Evolutionary conservation across 2,329 filamentous ascomycete species (phyloP), one percentile per base, ranked within the genome.

Genomic region (Aspergillus versicolor): DNA sequence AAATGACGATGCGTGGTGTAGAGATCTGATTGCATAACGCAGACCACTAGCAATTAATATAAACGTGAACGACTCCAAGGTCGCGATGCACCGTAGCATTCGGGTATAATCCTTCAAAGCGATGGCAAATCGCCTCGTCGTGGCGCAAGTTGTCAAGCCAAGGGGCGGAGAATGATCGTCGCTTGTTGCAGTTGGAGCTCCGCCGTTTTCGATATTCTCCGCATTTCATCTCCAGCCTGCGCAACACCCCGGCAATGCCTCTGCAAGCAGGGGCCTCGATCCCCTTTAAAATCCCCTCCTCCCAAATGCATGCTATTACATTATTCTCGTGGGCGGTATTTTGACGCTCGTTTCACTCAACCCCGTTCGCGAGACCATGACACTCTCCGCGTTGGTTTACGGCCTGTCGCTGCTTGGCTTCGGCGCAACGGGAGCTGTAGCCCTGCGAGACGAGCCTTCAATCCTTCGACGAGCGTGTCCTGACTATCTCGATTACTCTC

Each of bases 401-500:
- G 58, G 58, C 46, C 52, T 67, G 34, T 49, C 62, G 3, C 8
- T 52, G 19, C 37, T 54, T 34, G 41, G 56, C 38, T 38, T 60
- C 11, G 43, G 54, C 41, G 57, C 54, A 53, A 57, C 30, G 41
- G 43, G 48, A 45, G 52, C 52, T 45, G 48, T 58, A 62, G 60
- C 49, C 34, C 45, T 54, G 52, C 67, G 59, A 30, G 66, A 73
- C 43, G 62, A 66, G 19, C 63, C 65, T 19, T 63, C 64, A 15
- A 59, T 75, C 52, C 59, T 72, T 27, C 67, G 67, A 56, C 67
- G 70, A 58, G 84, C 82, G 43, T 90, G 88, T 72, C 88, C 88
- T 2, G 85, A 89, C 69, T 90, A 89, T 70, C 79, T 80, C 17
- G 70, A 75, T 46, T 89, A 88, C 72, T 79, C 87, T 1, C 79